Base-by-base conservation (phyloP, 1,139 yeast species). In the Scheffersomyces illinoinensis region DNA sequence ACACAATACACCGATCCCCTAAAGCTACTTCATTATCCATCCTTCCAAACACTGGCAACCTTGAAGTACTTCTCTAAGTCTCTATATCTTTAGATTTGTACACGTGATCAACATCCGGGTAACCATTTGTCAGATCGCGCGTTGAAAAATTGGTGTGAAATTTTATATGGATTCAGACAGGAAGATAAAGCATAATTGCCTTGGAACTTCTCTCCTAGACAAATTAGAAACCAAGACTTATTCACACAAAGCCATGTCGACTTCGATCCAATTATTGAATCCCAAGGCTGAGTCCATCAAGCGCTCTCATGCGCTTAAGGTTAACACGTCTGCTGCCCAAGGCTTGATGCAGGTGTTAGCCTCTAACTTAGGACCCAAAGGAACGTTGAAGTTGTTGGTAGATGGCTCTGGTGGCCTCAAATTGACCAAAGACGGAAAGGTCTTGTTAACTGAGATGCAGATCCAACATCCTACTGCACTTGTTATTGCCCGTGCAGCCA, bases 401-500 rank as follows among this genome's bases (percentile, higher is more conserved):
- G 99, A 95, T 73, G 99, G 99, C 64, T 88, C 97, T 2, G 99
- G 99, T 48, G 88, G 89, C 69, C 90, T 95, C 74, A 96, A 95
- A 76, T 85, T 95, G 68, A 95, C 99, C 61, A 95, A 95, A 73
- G 99, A 95, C 75, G 99, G 99, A 59, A 93, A 95, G 71, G 98
- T 96, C 17, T 81, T 95, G 63, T 80, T 95, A 61, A 86, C 92
- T 39, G 99, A 95, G 72, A 95, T 95, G 99, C 99, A 96, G 77
- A 96, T 95, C 74, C 98, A 95, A 75, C 95, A 95, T 66, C 99
- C 99, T n/a, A 96, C 99, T 2, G 99, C 99, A 0, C 97, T 95
- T 48, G 91, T 96, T 97, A 95, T 95, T 79, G 96, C 99, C 3
- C 84, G 98, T 64, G 99, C 98, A 12, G 99, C 99, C 57, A 88